These are phyloP conservation scores for Fusarium floridanum DNA, from an alignment of 2,329 filamentous ascomycete species.

Conservation along the genomic window DNA sequence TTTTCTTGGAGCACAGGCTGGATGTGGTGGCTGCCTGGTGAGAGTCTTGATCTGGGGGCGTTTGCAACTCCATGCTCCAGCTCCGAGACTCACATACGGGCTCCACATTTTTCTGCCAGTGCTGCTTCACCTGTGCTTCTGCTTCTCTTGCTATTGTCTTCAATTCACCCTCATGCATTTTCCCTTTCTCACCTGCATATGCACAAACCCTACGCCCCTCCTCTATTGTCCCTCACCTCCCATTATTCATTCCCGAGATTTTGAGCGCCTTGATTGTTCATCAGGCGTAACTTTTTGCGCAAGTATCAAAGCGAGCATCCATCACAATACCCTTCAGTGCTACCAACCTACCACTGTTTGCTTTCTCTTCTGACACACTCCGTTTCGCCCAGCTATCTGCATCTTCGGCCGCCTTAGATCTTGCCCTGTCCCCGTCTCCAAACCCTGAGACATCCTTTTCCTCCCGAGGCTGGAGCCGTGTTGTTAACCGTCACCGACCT, in stretches of 20 bases:
- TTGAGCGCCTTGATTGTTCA: conserved; percentile 16
- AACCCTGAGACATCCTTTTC: conserved; percentile 66
- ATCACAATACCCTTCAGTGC: not conserved
- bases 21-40: not conserved
- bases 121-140: conserved; percentile 33
- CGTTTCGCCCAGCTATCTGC: conserved; percentile 75
- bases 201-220: conserved; percentile 4
- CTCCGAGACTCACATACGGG: conserved; percentile 19
- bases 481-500: conserved; percentile 76
- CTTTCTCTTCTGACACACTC: conserved; percentile 50
- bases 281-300: conserved; percentile 2
- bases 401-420: conserved; percentile 83
- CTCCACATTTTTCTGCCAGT: conserved; percentile 39
- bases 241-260: conserved; percentile 4
- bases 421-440: conserved; percentile 77
- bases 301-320: conserved; percentile 1
- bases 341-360: conserved; percentile 27
- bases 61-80: conserved; percentile 25
- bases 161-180: conserved; percentile 24
- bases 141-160: conserved; percentile 16
- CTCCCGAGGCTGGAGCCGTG: conserved; percentile 68
- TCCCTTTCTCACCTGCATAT: conserved; percentile 5
- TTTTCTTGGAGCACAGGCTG: not conserved
- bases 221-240: not conserved
- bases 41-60: conserved; percentile 18